Evolutionary conservation across 768 basidiomycete species (phyloP).

Genomic region (Amanita pallidorosea): DNA sequence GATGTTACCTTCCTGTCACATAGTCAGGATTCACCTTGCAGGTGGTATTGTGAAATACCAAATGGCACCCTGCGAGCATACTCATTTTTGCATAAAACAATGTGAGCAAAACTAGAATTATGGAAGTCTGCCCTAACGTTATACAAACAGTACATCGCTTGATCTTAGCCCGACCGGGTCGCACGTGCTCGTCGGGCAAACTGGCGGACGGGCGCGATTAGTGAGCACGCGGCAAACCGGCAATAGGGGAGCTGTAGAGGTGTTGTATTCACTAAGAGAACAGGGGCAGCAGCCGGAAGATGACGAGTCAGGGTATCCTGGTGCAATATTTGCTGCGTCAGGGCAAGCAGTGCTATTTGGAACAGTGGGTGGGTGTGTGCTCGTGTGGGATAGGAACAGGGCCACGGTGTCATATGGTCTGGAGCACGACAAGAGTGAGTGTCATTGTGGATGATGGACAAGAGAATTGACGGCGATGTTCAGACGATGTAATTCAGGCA

Average conservation of each 20-base stretch:
- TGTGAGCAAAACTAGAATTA: slow-evolving; percentile 29
- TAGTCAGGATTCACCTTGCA: slow-evolving; percentile 13
- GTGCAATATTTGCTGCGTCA: slow-evolving; percentile 41
- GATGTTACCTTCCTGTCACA: neutral
- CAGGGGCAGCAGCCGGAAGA: slow-evolving; percentile 17
- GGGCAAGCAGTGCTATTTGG: slow-evolving; percentile 52
- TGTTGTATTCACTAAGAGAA: slow-evolving; percentile 38
- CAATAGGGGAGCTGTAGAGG: slow-evolving; percentile 41
- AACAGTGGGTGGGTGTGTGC: slow-evolving; percentile 36
- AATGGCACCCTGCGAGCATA: slow-evolving; percentile 56
- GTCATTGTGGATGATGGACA: slow-evolving; percentile 6
- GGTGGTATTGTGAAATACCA: slow-evolving; percentile 61
- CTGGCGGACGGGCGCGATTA: slow-evolving; percentile 38
- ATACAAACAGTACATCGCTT: slow-evolving; percentile 33
- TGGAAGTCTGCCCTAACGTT: neutral
- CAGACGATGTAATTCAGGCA: slow-evolving; percentile 30
- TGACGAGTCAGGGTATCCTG: slow-evolving; percentile 19
- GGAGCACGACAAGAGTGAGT: slow-evolving; percentile 49
- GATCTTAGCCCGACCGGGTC: slow-evolving; percentile 38
- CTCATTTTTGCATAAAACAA: slow-evolving; percentile 44
- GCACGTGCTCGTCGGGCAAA: slow-evolving; percentile 43
- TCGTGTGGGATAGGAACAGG: slow-evolving; percentile 54
- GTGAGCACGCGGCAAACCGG: slow-evolving; percentile 39
- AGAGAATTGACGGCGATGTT: slow-evolving; percentile 9
- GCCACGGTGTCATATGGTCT: slow-evolving; percentile 46